A percentile compares a stretch with the other conserved stretches of the same genome.
phyloP scores from a whole-genome alignment of 768 basidiomycete genomes.

The Leccinum barrowsii region DNA sequence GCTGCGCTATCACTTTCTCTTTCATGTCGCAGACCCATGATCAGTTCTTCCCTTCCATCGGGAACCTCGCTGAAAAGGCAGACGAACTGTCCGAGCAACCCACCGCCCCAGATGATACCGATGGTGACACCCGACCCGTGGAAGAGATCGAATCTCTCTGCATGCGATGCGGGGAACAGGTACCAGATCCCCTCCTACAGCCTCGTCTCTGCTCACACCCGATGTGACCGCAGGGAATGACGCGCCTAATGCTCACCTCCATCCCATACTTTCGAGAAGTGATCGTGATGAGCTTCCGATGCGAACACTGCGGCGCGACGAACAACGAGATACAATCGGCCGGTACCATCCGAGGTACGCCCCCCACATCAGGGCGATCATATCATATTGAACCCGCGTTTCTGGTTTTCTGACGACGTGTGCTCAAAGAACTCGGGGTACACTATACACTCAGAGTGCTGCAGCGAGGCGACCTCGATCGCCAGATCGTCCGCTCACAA shows the following conservation, averaged over 20 bases:
- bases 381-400: too few species aligned
- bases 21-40: slow-evolving; percentile 21
- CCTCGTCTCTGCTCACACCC: not conserved
- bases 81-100: slow-evolving; percentile 33
- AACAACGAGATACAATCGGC: slow-evolving; percentile 98
- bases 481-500: slow-evolving; percentile 89
- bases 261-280: slow-evolving; percentile 96
- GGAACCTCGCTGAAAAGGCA: slow-evolving; percentile 49
- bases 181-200: slow-evolving; percentile 30
- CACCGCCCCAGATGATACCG: slow-evolving; percentile 31
- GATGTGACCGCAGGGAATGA: slow-evolving; percentile 65
- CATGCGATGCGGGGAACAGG: slow-evolving; percentile 92
- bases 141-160: slow-evolving; percentile 89
- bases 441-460: slow-evolving; percentile 79
- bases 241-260: slow-evolving; percentile 83
- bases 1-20: not conserved
- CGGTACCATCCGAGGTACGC: slow-evolving; percentile 75
- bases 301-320: slow-evolving; percentile 82
- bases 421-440: slow-evolving; percentile 67
- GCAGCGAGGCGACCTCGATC: slow-evolving; percentile 73
- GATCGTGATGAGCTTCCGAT: slow-evolving; percentile 94
- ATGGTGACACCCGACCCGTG: slow-evolving; percentile 46
- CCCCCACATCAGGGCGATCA: too few species aligned
- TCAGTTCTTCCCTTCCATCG: slow-evolving; percentile 56
- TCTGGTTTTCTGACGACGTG: not conserved